A percentile compares a stretch with the other conserved stretches of the same genome.
Evolutionary conservation across 208 protist species (phyloP).

Genomic region (Ichthyophonus hoferi): DNA sequence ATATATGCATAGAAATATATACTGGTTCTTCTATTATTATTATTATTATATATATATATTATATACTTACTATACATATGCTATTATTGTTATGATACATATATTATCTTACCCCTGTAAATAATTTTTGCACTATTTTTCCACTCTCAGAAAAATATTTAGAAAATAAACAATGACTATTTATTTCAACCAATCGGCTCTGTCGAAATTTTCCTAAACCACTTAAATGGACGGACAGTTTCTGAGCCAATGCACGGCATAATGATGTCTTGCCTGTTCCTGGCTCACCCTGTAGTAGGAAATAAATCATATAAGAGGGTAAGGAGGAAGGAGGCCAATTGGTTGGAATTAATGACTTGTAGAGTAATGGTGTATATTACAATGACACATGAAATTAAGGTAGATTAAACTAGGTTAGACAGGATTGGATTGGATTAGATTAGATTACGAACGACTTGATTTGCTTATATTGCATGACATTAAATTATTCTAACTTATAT

Average conservation of each 20-base stretch:
- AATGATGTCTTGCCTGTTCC: constrained; percentile 40
- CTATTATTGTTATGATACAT: no score
- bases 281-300: constrained; percentile 48
- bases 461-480: background rate
- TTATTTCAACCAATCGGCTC: background rate
- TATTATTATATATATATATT: no score
- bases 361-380: no score
- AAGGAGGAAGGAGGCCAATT: background rate
- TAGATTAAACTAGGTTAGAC: background rate
- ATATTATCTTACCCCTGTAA: constrained; percentile 62
- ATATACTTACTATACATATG: no score
- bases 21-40: no score
- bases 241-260: constrained; percentile 66
- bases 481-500: no score
- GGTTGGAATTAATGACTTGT: no score
- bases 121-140: constrained; percentile 89
- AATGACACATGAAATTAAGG: no score
- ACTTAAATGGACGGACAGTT: constrained; percentile 63
- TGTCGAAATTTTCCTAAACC: constrained; percentile 52
- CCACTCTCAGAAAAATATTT: constrained; percentile 77
- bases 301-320: background rate
- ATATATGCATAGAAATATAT: no score
- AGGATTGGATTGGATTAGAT: background rate
- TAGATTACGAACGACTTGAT: background rate
- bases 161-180: constrained; percentile 54